Conservation (phyloP, 148 eudicot genomes). For the Drosera capensis region DNA sequence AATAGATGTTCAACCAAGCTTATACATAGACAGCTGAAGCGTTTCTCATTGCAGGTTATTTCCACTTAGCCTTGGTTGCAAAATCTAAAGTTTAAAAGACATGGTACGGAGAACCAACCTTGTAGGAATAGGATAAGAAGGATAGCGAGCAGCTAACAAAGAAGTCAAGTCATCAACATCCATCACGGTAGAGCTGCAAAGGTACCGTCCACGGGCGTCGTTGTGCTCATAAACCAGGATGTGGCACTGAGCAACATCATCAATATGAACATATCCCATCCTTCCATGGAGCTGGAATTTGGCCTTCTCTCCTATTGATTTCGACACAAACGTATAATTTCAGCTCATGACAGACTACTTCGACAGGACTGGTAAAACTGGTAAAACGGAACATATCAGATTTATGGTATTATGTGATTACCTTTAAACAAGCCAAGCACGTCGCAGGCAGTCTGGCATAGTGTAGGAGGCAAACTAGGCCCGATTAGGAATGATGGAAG, state of each 20-base stretch:
- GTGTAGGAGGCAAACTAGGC: constrained; percentile 57
- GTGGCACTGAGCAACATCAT: constrained; percentile 76
- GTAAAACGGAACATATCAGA: neutral
- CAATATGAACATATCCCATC: constrained; percentile 92
- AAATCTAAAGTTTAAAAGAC: no score
- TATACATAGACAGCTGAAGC: no score
- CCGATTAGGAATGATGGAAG: constrained; percentile 76
- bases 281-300: constrained; percentile 75
- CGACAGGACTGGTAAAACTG: neutral
- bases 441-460: constrained; percentile 66
- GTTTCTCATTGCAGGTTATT: no score
- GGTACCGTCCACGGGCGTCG: constrained; percentile 62
- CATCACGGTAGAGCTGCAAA: constrained; percentile 62
- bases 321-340: no score
- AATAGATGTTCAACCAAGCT: no score
- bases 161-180: constrained; percentile 43
- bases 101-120: constrained; percentile 17
- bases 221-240: constrained; percentile 62
- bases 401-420: neutral
- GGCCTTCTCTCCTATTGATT: constrained; percentile 35
- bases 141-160: constrained; percentile 52
- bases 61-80: no score
- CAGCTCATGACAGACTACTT: no score
- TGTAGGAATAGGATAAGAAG: constrained; percentile 54
- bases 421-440: constrained; percentile 82